Evolutionary conservation across 208 protist species (phyloP).

Genomic region (Crithidia sp.): DNA sequence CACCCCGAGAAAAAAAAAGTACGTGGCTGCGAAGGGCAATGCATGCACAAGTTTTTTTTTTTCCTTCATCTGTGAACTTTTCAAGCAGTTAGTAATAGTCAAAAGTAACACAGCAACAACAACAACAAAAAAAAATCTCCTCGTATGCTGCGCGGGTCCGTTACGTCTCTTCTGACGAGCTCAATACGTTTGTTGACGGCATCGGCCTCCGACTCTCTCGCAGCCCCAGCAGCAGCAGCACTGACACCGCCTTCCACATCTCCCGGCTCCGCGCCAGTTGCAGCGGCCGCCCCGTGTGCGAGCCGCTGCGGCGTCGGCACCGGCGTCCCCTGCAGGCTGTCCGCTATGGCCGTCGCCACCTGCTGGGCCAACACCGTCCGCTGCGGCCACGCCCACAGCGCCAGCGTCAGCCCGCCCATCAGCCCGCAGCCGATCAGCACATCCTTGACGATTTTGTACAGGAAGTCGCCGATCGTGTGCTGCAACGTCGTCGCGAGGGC

Average conservation of each 20-base stretch:
- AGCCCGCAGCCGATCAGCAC: constrained; percentile 47
- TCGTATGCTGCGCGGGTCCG: no score
- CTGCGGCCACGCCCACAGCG: constrained; percentile 51
- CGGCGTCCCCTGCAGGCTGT: constrained; percentile 34
- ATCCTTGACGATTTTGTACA: constrained; percentile 62
- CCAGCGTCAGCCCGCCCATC: constrained; percentile 28
- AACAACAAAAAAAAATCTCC: constrained; percentile 1
- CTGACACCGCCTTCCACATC: no score
- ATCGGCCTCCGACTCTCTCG: background rate
- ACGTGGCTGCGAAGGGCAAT: no score
- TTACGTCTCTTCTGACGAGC: constrained; percentile 21
- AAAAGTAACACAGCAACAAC: no score
- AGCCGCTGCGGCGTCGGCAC: constrained; percentile 9
- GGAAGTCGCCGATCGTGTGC: constrained; percentile 67
- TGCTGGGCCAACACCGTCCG: constrained; percentile 33
- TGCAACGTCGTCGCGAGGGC: constrained; percentile 51
- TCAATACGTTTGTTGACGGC: constrained; percentile 17
- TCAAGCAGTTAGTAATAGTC: no score
- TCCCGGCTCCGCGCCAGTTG: no score
- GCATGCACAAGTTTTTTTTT: no score
- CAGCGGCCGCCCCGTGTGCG: no score
- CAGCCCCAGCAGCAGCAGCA: no score
- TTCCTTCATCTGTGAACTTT: no score
- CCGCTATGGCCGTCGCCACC: constrained; percentile 40
- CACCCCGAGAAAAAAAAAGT: no score